These are phyloP conservation scores for Blastobotrys muscicola DNA, from an alignment of 805 yeast genomes.

Conservation along the genomic window DNA sequence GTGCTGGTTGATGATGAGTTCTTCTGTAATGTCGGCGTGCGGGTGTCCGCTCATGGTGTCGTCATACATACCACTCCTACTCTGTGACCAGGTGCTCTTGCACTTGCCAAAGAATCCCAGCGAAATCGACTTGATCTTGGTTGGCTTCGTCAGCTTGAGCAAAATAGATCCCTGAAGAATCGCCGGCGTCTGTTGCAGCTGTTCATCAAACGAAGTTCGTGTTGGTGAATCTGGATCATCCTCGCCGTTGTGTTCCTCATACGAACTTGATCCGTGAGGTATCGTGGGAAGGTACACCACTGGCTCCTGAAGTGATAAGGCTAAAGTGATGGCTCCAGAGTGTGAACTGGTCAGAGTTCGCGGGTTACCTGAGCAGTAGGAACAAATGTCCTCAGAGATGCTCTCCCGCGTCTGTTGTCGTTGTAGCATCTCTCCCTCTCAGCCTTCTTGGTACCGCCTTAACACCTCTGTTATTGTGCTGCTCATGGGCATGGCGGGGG, in stretches of 20 bases:
- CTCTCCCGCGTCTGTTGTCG: too few species aligned
- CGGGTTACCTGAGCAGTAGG: conserved; percentile 25
- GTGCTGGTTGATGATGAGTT: conserved; percentile 23
- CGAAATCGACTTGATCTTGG: conserved; percentile 57
- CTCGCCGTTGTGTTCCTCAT: conserved; percentile 10
- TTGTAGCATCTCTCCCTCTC: too few species aligned
- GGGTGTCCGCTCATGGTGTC: conserved; percentile 20
- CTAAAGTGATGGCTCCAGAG: conserved; percentile 25
- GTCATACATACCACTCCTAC: conserved; percentile 7
- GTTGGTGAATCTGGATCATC: conserved; percentile 2
- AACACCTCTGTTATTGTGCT: too few species aligned
- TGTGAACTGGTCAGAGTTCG: conserved; percentile 23
- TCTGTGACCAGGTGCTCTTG: conserved; percentile 89
- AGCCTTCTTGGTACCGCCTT: too few species aligned
- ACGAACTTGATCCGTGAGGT: conserved; percentile 8
- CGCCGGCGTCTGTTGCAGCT: conserved; percentile 26
- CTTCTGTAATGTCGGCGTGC: conserved; percentile 25
- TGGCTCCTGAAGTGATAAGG: conserved; percentile 25
- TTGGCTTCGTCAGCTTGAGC: conserved; percentile 60
- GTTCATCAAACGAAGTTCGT: neutral
- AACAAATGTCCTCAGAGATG: conserved; percentile 8
- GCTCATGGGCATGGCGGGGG: too few species aligned
- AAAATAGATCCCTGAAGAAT: conserved; percentile 70
- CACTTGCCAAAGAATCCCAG: conserved; percentile 58
- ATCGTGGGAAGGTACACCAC: conserved; percentile 19